A percentile compares a stretch with the other conserved stretches of the same genome.
These are phyloP conservation scores for Platismatia glauca DNA, from an alignment of 495 filamentous ascomycete genomes.

Conservation along the genomic window DNA sequence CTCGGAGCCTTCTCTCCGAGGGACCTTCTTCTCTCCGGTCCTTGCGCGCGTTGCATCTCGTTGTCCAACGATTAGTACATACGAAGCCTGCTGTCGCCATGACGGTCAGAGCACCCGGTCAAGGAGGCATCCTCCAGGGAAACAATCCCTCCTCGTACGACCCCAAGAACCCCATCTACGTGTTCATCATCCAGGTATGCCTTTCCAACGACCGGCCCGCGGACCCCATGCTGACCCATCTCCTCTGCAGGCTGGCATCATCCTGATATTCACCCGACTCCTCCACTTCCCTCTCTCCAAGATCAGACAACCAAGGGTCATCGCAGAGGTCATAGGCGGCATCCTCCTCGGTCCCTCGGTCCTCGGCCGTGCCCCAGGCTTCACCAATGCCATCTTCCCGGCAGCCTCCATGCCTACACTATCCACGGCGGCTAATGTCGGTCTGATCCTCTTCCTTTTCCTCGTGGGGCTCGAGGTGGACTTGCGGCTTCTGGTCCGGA, in stretches of 20 bases:
- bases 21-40: background rate
- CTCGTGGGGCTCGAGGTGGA: conserved; percentile 90
- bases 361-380: conserved; percentile 75
- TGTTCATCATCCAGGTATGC: conserved; percentile 89
- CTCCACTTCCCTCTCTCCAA: conserved; percentile 78
- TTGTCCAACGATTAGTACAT: background rate
- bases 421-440: conserved; percentile 78
- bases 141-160: conserved; percentile 63
- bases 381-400: conserved; percentile 70
- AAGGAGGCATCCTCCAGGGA: conserved; percentile 69
- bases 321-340: conserved; percentile 91
- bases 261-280: conserved; percentile 80
- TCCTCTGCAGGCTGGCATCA: conserved; percentile 62
- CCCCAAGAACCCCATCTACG: conserved; percentile 71
- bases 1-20: background rate
- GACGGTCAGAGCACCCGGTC: conserved; percentile 33
- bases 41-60: background rate
- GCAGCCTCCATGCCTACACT: conserved; percentile 61
- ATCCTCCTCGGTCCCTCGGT: conserved; percentile 85
- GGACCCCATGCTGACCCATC: background rate
- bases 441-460: conserved; percentile 85
- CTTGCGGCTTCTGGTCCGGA: conserved; percentile 69
- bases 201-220: background rate
- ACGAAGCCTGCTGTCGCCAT: conserved; percentile 2
- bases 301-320: conserved; percentile 83